phyloP scores from a whole-genome alignment of 768 basidiomycete genomes.

The Leccinum aurantiacum region DNA sequence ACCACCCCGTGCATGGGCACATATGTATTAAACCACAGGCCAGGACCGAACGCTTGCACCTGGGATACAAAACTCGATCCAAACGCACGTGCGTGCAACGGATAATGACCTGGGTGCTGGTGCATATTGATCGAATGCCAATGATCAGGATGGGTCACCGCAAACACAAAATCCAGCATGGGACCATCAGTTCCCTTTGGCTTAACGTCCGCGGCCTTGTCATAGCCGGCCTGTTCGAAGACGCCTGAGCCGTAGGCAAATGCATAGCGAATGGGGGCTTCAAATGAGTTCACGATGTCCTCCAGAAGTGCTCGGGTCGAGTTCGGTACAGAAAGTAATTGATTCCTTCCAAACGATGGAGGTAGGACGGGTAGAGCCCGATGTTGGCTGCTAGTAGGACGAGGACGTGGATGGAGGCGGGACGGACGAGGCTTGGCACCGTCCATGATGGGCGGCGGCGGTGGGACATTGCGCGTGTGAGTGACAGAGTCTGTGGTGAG shows the following conservation, averaged over 20 bases:
- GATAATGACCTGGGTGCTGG: conserved; percentile 89
- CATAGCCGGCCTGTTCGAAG: conserved; percentile 87
- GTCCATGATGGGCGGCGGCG: conserved; percentile 31
- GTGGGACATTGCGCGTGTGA: conserved; percentile 29
- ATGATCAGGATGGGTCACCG: conserved; percentile 88
- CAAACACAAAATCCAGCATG: conserved; percentile 97
- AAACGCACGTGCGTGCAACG: conserved; percentile 78
- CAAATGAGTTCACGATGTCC: conserved; percentile 74
- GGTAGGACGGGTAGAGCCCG: conserved; percentile 56
- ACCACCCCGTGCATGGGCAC: conserved; percentile 84
- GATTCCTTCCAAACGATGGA: conserved; percentile 75
- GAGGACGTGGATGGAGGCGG: conserved; percentile 44
- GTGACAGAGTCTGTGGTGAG: conserved; percentile 30
- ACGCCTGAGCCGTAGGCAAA: conserved; percentile 98
- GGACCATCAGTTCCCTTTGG: conserved; percentile 46
- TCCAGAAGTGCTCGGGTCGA: conserved; percentile 80
- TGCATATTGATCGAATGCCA: conserved; percentile 97
- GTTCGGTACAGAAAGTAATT: conserved; percentile 75
- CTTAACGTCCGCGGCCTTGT: conserved; percentile 25
- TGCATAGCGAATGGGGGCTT: conserved; percentile 93
- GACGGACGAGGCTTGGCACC: conserved; percentile 32
- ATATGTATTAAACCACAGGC: conserved; percentile 96
- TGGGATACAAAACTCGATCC: conserved; percentile 82
- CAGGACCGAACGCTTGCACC: conserved; percentile 74
- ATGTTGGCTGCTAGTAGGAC: conserved; percentile 31